Percentiles rank a stretch among this genome's conserved stretches.
Evolutionary conservation across 2,329 filamentous ascomycete genomes (phyloP).

Genomic region (Purpureocillium takamizusanense): DNA sequence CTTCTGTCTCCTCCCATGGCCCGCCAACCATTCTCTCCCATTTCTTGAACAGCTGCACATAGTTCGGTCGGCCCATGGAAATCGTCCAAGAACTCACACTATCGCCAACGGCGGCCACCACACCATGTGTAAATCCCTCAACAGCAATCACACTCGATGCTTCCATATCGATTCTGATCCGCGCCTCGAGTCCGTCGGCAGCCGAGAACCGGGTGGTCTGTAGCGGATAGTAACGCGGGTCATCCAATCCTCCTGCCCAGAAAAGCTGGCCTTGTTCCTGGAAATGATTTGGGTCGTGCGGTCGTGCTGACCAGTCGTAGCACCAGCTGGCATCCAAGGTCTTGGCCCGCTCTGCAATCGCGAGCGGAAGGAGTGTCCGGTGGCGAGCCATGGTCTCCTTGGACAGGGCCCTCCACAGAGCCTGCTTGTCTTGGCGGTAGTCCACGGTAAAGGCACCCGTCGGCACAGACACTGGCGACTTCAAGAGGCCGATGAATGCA

Average conservation of each 20-base stretch:
- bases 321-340: background rate
- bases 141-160: too few relatives aligned
- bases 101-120: too few relatives aligned
- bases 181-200: background rate
- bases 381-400: background rate
- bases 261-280: background rate
- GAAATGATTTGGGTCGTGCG: background rate
- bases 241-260: background rate
- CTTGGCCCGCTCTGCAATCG: constrained; percentile 1
- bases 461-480: background rate
- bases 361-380: background rate
- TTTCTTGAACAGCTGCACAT: too few relatives aligned
- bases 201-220: background rate
- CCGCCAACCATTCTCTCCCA: too few relatives aligned
- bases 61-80: too few relatives aligned
- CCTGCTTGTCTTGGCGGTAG: too few relatives aligned
- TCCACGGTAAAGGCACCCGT: too few relatives aligned
- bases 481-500: background rate
- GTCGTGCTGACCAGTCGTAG: background rate
- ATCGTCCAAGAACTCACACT: too few relatives aligned
- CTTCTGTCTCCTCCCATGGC: too few relatives aligned
- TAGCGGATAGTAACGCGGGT: background rate
- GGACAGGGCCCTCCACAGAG: background rate
- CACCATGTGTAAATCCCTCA: too few relatives aligned
- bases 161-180: background rate